Percentiles rank a stretch among this genome's conserved stretches.
These are phyloP conservation scores for Prunella vulgaris DNA, from an alignment of 257 asterid species.

Conservation along the genomic window DNA sequence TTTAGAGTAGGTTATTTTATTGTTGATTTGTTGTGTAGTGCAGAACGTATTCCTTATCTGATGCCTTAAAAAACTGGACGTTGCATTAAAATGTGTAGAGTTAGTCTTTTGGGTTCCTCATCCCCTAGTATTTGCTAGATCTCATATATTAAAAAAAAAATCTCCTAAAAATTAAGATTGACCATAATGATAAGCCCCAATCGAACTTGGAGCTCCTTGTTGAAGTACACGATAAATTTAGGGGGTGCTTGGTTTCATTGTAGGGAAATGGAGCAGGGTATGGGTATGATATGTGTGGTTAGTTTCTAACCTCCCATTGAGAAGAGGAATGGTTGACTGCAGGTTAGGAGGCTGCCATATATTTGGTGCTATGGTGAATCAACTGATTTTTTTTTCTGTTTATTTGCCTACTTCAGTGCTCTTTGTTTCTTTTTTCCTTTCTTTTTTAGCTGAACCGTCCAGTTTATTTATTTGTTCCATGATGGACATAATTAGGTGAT, in stretches of 20 bases:
- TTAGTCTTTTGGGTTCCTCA: not conserved
- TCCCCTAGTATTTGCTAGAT: not conserved
- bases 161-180: not conserved
- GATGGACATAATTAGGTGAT: conserved; percentile 53
- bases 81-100: not conserved
- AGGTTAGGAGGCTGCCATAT: not conserved
- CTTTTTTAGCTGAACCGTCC: conserved; percentile 8
- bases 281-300: not conserved
- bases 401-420: not conserved
- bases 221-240: not conserved
- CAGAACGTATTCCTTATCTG: not conserved
- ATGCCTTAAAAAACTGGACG: not conserved
- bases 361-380: not conserved
- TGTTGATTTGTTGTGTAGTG: not conserved
- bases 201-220: not conserved
- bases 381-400: not conserved
- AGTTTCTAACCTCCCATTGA: not conserved
- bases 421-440: not conserved
- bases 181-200: not conserved
- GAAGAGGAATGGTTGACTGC: not conserved
- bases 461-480: conserved; percentile 19
- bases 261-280: not conserved
- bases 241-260: not conserved
- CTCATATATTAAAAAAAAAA: not conserved
- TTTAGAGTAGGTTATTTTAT: not conserved